Evolutionary conservation across 176 grass and related monocot genomes (phyloP), one percentile per base, ranked within the genome.

Genomic region (Puccinellia tenuiflora): DNA sequence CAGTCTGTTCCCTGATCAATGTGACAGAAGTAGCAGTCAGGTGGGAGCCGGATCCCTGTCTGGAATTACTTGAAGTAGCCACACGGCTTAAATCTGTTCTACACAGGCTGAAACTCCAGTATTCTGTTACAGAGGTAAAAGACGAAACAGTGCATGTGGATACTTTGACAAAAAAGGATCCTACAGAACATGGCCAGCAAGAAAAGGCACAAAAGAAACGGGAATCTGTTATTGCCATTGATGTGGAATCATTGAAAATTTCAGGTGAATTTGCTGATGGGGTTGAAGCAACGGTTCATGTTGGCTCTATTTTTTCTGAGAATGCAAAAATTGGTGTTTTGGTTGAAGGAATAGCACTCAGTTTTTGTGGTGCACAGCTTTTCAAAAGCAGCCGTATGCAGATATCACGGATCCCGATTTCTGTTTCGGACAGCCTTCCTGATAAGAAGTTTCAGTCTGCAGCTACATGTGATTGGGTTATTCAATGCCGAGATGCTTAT

Each of bases 251-350:
- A 79, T 69, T 98, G 50, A 95, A 90, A 89, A 82, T 98, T 87
- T 92, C 88, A 47, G 96, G 90, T 77, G 90, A 91, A 67, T 46
- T 95, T 84, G 96, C 96, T 78, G 96, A 98, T 88, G 96, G 96
- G 40, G 96, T 98, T 54, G 96, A 98, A 82, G 84, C 92, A 84
- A 86, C 71, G 48, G 61, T 98, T 82, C 85, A 86, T 68, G 92
- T 98, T 46, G 88, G 94, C 20, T 95, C 89, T 40, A 98, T 98
- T 88, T 98, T 98, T 73, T 98, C 96, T 43, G 96, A 98, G 84
- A 98, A 98, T 90, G 92, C 90, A 69, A 98, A 92, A 87, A 95
- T 98, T 72, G 92, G 96, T 88, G 87, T 98, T 64, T 87, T 98
- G 81, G 73, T 95, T 82, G 96, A 98, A 85, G 96, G 87, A 73